phyloP scores from a whole-genome alignment of 805 yeast genomes.

The Groenewaldozyma tartarivorans region DNA sequence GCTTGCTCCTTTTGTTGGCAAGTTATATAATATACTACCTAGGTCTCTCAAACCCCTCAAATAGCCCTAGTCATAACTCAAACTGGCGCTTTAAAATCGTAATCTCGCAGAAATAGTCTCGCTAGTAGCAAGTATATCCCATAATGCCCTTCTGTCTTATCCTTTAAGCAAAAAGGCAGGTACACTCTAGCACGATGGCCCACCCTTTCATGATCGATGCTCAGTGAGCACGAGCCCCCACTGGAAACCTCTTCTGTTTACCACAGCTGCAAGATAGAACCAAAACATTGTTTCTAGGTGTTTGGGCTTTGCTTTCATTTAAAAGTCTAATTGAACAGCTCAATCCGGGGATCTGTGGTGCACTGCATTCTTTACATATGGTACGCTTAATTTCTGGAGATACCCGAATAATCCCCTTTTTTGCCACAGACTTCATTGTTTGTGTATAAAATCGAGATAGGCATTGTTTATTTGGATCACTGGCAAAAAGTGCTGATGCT shows the following conservation, averaged over 20 bases:
- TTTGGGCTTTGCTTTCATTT: slow-evolving; percentile 31
- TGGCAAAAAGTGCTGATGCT: slow-evolving; percentile 21
- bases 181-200: too few relatives aligned
- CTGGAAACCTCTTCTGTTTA: slow-evolving; percentile 44
- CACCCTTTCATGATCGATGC: too few relatives aligned
- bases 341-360: slow-evolving; percentile 41
- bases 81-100: too few relatives aligned
- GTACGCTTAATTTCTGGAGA: slow-evolving; percentile 49
- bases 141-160: too few relatives aligned
- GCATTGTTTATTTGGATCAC: slow-evolving; percentile 8
- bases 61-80: too few relatives aligned
- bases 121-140: too few relatives aligned
- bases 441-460: slow-evolving; percentile 49
- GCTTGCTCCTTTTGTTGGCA: too few relatives aligned
- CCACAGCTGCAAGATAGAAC: slow-evolving; percentile 50
- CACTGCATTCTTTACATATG: slow-evolving; percentile 58
- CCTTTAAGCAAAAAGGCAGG: too few relatives aligned
- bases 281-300: slow-evolving; percentile 36
- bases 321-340: slow-evolving; percentile 32
- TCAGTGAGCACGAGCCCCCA: too few relatives aligned
- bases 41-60: too few relatives aligned
- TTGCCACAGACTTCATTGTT: slow-evolving; percentile 51
- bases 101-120: too few relatives aligned
- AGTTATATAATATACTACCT: too few relatives aligned
- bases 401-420: slow-evolving; percentile 55